Percentiles rank a stretch among this genome's conserved stretches.
These are phyloP conservation scores for Diddensiella transvaalensis DNA, from an alignment of 805 yeast genomes.

Conservation along the genomic window DNA sequence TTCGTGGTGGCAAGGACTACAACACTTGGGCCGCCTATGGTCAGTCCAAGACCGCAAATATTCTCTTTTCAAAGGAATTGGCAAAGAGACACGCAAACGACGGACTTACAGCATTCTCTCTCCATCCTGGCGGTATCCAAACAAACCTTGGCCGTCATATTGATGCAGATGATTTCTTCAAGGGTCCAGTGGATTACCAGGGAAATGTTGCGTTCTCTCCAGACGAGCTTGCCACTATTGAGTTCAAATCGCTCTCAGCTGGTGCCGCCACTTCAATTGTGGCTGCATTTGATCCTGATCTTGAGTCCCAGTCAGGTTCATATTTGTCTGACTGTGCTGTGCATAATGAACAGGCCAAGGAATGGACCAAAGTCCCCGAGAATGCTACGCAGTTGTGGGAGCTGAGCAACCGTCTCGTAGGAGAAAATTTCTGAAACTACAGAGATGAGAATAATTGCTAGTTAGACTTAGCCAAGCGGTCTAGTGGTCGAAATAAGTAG, in stretches of 20 bases:
- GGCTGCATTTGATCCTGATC: constrained; percentile 8
- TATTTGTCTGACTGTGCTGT: constrained; percentile 10
- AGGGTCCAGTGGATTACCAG: not conserved
- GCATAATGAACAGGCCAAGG: constrained; percentile 3
- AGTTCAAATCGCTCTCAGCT: not conserved
- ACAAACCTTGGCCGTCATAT: not conserved
- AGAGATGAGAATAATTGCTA: too few species aligned
- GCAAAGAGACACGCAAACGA: not conserved
- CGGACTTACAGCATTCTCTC: constrained; percentile 8
- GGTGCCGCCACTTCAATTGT: constrained; percentile 8
- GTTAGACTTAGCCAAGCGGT: too few species aligned
- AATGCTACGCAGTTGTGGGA: constrained; percentile 11
- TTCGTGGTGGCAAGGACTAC: constrained; percentile 7
- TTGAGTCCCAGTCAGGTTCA: constrained; percentile 6
- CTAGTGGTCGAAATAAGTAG: too few species aligned
- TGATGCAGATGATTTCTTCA: not conserved
- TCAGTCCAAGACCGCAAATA: constrained; percentile 19
- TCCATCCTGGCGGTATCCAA: constrained; percentile 17
- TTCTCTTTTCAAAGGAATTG: constrained; percentile 12
- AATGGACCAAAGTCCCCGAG: constrained; percentile 4
- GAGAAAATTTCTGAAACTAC: too few species aligned
- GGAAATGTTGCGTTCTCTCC: not conserved
- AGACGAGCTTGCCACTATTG: not conserved
- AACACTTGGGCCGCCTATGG: constrained; percentile 13
- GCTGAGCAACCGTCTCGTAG: constrained; percentile 10